A percentile compares a stretch with the other conserved stretches of the same genome.
These are phyloP conservation scores for Athelia psychrophila DNA, from an alignment of 1,284 basidiomycete genomes.

Conservation along the genomic window DNA sequence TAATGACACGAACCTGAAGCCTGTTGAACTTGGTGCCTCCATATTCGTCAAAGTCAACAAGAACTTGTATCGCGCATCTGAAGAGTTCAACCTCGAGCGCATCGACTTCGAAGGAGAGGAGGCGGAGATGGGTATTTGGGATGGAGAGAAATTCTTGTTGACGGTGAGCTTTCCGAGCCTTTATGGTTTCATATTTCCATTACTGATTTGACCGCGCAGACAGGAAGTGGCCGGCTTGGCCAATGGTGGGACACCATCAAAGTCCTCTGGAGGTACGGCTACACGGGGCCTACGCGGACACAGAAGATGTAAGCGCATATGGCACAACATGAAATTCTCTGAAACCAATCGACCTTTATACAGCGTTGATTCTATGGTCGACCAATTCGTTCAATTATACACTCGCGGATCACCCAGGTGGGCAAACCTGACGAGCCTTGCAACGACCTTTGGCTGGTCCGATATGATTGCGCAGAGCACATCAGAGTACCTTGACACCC, in stretches of 20 bases:
- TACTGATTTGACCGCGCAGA: slow-evolving; percentile 32
- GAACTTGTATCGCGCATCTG: slow-evolving; percentile 78
- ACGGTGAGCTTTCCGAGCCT: slow-evolving; percentile 43
- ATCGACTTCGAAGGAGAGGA: slow-evolving; percentile 51
- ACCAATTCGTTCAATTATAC: slow-evolving; percentile 62
- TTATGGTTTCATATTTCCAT: background rate
- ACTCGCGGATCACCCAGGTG: slow-evolving; percentile 58
- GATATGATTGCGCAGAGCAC: slow-evolving; percentile 52
- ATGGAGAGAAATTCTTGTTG: slow-evolving; percentile 74
- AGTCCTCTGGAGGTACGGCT: slow-evolving; percentile 81
- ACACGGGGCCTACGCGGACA: slow-evolving; percentile 59
- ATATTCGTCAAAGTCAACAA: slow-evolving; percentile 85
- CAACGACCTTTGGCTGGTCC: slow-evolving; percentile 50
- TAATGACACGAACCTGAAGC: slow-evolving; percentile 54
- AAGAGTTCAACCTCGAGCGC: slow-evolving; percentile 75
- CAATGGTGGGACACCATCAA: slow-evolving; percentile 77
- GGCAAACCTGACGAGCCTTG: slow-evolving; percentile 59
- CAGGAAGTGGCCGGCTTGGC: slow-evolving; percentile 38
- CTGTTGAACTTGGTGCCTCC: slow-evolving; percentile 84
- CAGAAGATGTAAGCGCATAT: slow-evolving; percentile 48
- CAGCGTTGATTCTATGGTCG: slow-evolving; percentile 59
- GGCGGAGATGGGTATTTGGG: slow-evolving; percentile 72
- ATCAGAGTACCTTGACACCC: slow-evolving; percentile 54
- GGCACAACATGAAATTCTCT: background rate
- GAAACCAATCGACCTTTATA: background rate